Base-by-base conservation (phyloP, 768 basidiomycete genomes). In the Agrocybe praecox region DNA sequence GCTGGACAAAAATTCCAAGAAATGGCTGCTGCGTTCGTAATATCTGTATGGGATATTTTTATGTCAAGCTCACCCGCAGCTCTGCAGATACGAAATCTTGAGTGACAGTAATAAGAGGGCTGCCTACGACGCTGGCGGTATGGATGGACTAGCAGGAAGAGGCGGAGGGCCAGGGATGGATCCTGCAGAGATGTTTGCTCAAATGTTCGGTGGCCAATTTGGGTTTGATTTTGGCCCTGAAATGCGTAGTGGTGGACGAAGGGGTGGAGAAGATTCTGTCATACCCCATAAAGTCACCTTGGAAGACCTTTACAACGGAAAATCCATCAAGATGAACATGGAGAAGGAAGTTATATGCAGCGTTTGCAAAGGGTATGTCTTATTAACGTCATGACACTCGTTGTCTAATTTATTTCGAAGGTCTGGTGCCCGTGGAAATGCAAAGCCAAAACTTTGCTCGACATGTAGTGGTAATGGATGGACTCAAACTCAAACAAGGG, bases 241-340 rank as follows among this genome's bases (percentile, higher is more conserved):
- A 29, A 60, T 64, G 33, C 70, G 67, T 26, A 63, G 73, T 36
- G 75, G 77, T 50, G 73, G 76, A 57, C 74, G 79, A 60, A 74
- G 76, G 14, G 86, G 84, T 63, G 89, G 89, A 15, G 80, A 89
- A 62, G 87, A 95, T 68, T 83, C 88, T 19, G 76, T 87, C 46
- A 86, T 94, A 60, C 84, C 87, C 3, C 90, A 96, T 69, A 81
- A 92, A 40, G 91, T 96, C 52, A 89, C 91, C 5, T 79, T 98
- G 26, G 96, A 97, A 72, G 96, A 98, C 69, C 76, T 96, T 19
- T 98, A 94, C 73, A 91, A 89, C 55, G 96, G 96, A 26, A 96
- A 95, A 72, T 83, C 81, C 10, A 88, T 95, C 55, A 91, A 88
- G 68, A 86, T 98, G 77, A 91, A 86, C 63, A 84, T 97, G 79